Percentiles rank a stretch among this genome's conserved stretches.
phyloP scores from a whole-genome alignment of 1,139 yeast genomes.

The Wickerhamomyces sp. region DNA sequence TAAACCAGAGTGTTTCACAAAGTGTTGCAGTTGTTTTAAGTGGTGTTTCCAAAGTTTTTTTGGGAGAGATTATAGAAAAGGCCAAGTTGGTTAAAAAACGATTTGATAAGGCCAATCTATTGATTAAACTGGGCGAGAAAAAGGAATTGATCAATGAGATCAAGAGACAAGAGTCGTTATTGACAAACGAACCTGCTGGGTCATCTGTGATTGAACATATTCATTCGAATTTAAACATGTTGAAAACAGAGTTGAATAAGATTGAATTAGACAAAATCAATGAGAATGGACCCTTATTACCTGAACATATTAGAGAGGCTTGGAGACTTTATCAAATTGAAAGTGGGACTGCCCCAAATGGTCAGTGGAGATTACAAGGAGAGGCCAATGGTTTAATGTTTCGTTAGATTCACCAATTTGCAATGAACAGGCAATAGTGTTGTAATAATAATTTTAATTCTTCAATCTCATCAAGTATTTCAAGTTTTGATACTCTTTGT shows the following conservation, averaged over 20 bases:
- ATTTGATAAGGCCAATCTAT: conserved; percentile 39
- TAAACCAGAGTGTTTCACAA: conserved; percentile 80
- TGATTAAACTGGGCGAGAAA: conserved; percentile 27
- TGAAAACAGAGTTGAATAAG: conserved; percentile 15
- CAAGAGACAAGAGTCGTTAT: conserved; percentile 24
- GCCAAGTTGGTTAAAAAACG: conserved; percentile 66
- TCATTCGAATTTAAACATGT: conserved; percentile 9
- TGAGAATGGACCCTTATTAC: conserved; percentile 55
- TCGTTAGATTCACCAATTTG: conserved; percentile 20
- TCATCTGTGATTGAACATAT: conserved; percentile 4
- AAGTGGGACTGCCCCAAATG: conserved; percentile 56
- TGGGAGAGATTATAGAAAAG: conserved; percentile 81
- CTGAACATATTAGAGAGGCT: conserved; percentile 86
- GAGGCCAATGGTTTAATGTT: conserved; percentile 66
- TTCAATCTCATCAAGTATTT: conserved; percentile 85
- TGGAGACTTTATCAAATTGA: conserved; percentile 72
- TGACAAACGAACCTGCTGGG: conserved; percentile 13
- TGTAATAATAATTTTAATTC: conserved; percentile 68
- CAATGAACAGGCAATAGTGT: conserved; percentile 64
- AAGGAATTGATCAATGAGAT: conserved; percentile 25
- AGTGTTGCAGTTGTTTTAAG: conserved; percentile 79
- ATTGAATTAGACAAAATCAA: conserved; percentile 16
- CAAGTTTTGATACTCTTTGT: conserved; percentile 53
- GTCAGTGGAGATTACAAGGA: conserved; percentile 72
- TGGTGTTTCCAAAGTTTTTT: conserved; percentile 82